Evolutionary conservation across 768 basidiomycete species (phyloP).

Genomic region (Termitomyces sp.): DNA sequence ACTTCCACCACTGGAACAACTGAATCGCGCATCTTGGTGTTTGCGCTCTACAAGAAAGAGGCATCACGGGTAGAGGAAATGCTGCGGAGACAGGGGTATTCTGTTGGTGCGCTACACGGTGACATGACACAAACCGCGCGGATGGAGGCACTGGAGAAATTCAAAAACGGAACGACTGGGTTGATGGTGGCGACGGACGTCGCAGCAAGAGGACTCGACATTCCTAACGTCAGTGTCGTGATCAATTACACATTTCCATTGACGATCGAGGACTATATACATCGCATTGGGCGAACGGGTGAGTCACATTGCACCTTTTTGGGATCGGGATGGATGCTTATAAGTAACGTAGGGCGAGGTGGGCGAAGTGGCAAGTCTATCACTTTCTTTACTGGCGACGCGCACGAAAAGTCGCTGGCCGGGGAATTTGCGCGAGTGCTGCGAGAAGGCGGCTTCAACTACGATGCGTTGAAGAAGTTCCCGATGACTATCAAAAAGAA

Average conservation of each 20-base stretch:
- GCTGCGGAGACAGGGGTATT: conserved; percentile 70
- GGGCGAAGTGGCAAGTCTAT: conserved; percentile 88
- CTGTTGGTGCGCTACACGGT: conserved; percentile 83
- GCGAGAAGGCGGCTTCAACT: conserved; percentile 81
- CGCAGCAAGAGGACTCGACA: conserved; percentile 95
- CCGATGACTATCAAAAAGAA: conserved; percentile 98
- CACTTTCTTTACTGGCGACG: conserved; percentile 95
- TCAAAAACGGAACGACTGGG: conserved; percentile 76
- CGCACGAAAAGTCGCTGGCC: conserved; percentile 80
- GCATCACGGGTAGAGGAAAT: conserved; percentile 86
- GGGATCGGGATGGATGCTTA: conserved; percentile 22
- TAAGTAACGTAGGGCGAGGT: conserved; percentile 65
- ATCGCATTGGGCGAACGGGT: conserved; percentile 90
- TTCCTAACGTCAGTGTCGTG: conserved; percentile 91
- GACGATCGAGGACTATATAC: conserved; percentile 91
- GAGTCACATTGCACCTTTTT: conserved; percentile 22
- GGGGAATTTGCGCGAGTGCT: conserved; percentile 93
- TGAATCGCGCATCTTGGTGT: conserved; percentile 80
- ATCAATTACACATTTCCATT: conserved; percentile 98
- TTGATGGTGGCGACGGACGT: conserved; percentile 97
- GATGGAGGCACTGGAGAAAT: conserved; percentile 82
- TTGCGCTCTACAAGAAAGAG: conserved; percentile 98
- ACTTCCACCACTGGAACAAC: conserved; percentile 44
- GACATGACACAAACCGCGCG: conserved; percentile 87
- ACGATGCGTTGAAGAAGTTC: conserved; percentile 78